Conservation (phyloP, 495 filamentous ascomycete genomes). For the Xylaria scruposa region DNA sequence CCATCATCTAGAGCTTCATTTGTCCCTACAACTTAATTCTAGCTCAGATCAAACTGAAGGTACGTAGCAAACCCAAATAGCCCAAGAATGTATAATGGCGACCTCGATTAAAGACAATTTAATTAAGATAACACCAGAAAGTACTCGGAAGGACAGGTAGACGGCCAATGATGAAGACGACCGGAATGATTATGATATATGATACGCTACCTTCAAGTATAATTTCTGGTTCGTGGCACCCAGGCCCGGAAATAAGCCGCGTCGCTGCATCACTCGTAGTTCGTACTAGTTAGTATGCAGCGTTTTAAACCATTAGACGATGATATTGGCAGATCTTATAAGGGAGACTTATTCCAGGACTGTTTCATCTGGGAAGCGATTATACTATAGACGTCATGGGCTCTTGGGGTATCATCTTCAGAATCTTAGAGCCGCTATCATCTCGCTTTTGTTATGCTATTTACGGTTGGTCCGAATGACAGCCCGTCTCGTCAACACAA, state of each 20-base stretch:
- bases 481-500: too few species aligned
- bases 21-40: neutral
- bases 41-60: neutral
- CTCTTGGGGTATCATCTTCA: neutral
- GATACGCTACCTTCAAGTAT: neutral
- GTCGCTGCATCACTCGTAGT: too few species aligned
- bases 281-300: too few species aligned
- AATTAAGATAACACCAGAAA: too few species aligned
- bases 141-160: too few species aligned
- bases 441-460: neutral
- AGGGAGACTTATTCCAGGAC: neutral
- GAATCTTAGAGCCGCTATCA: neutral
- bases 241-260: neutral
- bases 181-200: neutral
- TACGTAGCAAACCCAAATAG: too few species aligned
- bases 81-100: neutral
- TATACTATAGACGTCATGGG: neutral
- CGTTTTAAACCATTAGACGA: neutral
- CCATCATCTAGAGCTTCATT: neutral
- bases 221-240: neutral
- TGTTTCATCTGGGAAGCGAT: neutral
- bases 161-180: neutral
- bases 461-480: too few species aligned
- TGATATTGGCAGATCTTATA: neutral
- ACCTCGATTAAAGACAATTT: neutral